Evolutionary conservation across 2,329 filamentous ascomycete species (phyloP), one percentile per base, ranked within the genome.

Genomic region (Hypoxylon sp.): DNA sequence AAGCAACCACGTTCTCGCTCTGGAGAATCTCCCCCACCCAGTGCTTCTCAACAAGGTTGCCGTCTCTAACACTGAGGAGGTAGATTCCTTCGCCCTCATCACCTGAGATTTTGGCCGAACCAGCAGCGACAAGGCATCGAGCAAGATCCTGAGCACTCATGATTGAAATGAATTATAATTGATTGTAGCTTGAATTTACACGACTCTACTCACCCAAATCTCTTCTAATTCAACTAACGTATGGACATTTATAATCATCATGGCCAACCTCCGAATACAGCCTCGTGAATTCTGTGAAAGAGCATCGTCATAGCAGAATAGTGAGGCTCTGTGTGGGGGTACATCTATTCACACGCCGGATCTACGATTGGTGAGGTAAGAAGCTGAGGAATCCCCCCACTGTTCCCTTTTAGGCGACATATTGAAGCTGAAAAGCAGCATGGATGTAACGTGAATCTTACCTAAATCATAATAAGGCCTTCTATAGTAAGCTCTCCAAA

Each of bases 91-190:
- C 44, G 11, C 52, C 60, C 14, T 61, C 60, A 26, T 64, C 33
- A n/a, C 31, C 42, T 33, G 59, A 42, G 13, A 59, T 24, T 24
- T 59, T 70, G 3, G 39, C 47, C 31, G 60, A 70, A 6, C 67
- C 67, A 48, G 31, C 63, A 31, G 63, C 56, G 26, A 39, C 47
- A 17, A 70, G 67, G 13, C 52, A 70, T 5, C 64, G 67, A 22
- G 67, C 67, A 54, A 67, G 63, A n/a, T 67, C 56, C 44, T 70
- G 67, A 29, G 52, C 47, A 35, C 64, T 70, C 67, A 70, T 70
- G 64, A 48, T 67, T 55, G 10, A 37, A 17, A 48, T 54, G 29
- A n/a, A n/a, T 5, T 44, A 39, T 42, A 29, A 10, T 31, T 10
- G 14, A 26, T 35, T 26, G 26, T 35, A 52, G 14, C 3, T 39